phyloP scores from a whole-genome alignment of 495 filamentous ascomycete genomes.

The Aeminium ludgeri region DNA sequence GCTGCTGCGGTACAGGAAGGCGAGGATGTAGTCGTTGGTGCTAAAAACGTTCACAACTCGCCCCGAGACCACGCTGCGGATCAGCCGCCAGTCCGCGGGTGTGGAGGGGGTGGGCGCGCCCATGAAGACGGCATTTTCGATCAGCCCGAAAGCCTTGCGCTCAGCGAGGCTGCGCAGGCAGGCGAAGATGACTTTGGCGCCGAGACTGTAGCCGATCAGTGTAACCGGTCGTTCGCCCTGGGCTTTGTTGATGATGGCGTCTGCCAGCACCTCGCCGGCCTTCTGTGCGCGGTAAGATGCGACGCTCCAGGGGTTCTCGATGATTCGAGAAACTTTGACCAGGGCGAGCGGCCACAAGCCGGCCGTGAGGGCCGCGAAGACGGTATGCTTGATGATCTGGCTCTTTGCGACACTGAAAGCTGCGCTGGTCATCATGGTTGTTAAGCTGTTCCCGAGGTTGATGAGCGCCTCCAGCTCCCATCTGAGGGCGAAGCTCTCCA shows the following conservation, averaged over 20 bases:
- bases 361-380: slow-evolving; percentile 54
- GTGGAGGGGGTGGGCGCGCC: slow-evolving; percentile 63
- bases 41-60: slow-evolving; percentile 64
- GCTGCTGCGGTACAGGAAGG: slow-evolving; percentile 59
- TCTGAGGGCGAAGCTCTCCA: slow-evolving; percentile 67
- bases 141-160: slow-evolving; percentile 62
- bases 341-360: slow-evolving; percentile 63
- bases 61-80: slow-evolving; percentile 56
- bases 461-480: slow-evolving; percentile 68
- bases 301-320: slow-evolving; percentile 82
- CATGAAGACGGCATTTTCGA: slow-evolving; percentile 73
- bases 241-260: slow-evolving; percentile 70
- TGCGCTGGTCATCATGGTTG: slow-evolving; percentile 53
- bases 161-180: slow-evolving; percentile 64
- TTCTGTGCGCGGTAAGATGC: slow-evolving; percentile 74
- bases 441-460: slow-evolving; percentile 60
- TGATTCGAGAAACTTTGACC: slow-evolving; percentile 59
- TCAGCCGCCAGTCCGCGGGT: slow-evolving; percentile 44
- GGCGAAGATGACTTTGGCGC: slow-evolving; percentile 70
- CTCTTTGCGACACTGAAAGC: slow-evolving; percentile 63
- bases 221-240: slow-evolving; percentile 83
- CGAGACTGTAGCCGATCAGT: slow-evolving; percentile 79
- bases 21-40: slow-evolving; percentile 59
- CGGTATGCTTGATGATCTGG: slow-evolving; percentile 59
- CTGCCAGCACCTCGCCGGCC: slow-evolving; percentile 67